Evolutionary conservation across 139 green algal genomes (phyloP).

Genomic region (Ulvella scutata): DNA sequence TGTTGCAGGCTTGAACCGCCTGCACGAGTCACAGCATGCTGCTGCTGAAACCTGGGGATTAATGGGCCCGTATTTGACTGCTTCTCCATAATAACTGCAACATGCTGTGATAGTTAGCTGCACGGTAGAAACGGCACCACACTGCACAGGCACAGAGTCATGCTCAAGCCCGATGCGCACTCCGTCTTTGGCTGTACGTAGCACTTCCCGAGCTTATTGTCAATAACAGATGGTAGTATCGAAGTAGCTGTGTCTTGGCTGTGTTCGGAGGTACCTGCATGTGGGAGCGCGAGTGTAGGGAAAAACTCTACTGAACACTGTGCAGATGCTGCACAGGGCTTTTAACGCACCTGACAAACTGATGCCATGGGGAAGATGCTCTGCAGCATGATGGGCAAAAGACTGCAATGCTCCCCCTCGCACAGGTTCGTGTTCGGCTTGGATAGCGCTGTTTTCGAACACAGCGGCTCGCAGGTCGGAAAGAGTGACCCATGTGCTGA

Average conservation of each 20-base stretch:
- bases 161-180: slow-evolving; percentile 5
- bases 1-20: slow-evolving; percentile 15
- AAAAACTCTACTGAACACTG: too few relatives aligned
- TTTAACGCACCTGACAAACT: too few relatives aligned
- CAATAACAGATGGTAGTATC: too few relatives aligned
- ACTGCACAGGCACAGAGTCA: background rate
- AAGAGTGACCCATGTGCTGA: background rate
- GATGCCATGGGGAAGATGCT: too few relatives aligned
- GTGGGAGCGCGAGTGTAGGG: too few relatives aligned
- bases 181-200: slow-evolving; percentile 22
- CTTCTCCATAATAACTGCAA: slow-evolving; percentile 62
- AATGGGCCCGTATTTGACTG: slow-evolving; percentile 38
- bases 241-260: too few relatives aligned
- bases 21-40: slow-evolving; percentile 49
- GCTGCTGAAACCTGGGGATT: slow-evolving; percentile 23
- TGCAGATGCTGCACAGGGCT: too few relatives aligned
- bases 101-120: background rate
- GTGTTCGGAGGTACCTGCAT: too few relatives aligned
- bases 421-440: too few relatives aligned
- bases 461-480: background rate
- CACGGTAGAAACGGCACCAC: background rate
- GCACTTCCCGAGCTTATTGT: slow-evolving; percentile 17
- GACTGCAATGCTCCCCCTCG: too few relatives aligned
- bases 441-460: too few relatives aligned
- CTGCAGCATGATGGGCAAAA: too few relatives aligned